A percentile compares a stretch with the other conserved stretches of the same genome.
Conservation (phyloP, 768 basidiomycete genomes). For the Mycena rebaudengoi region DNA sequence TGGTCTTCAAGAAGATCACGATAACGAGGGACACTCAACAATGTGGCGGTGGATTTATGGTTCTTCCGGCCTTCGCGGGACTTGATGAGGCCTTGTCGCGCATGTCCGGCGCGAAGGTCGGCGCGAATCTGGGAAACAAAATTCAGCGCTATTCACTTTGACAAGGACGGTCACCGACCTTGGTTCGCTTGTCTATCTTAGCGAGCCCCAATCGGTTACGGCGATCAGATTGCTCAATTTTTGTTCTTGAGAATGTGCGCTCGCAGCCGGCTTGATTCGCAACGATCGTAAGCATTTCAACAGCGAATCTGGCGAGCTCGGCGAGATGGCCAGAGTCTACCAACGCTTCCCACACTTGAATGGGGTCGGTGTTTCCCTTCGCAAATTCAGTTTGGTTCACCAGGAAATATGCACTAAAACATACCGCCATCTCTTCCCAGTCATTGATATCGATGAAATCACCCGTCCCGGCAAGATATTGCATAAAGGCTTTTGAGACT, state of each 20-base stretch:
- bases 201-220: background rate
- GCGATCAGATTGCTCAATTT: slow-evolving; percentile 11
- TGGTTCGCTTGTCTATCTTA: slow-evolving; percentile 1
- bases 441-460: slow-evolving; percentile 11
- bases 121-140: background rate
- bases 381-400: background rate
- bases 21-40: slow-evolving; percentile 13
- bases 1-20: slow-evolving; percentile 8
- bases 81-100: background rate
- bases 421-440: background rate
- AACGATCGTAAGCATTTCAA: background rate
- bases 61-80: background rate
- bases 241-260: slow-evolving; percentile 1
- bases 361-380: background rate
- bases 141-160: background rate
- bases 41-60: background rate
- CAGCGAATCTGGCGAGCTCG: background rate
- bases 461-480: slow-evolving; percentile 12
- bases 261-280: slow-evolving; percentile 11
- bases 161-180: background rate
- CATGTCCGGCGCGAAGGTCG: background rate
- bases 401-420: background rate
- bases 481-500: slow-evolving; percentile 11
- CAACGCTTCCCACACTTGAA: background rate
- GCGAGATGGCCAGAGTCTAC: background rate